Evolutionary conservation across 495 filamentous ascomycete genomes (phyloP), one percentile per base, ranked within the genome.

Genomic region (Cryomyces minteri): DNA sequence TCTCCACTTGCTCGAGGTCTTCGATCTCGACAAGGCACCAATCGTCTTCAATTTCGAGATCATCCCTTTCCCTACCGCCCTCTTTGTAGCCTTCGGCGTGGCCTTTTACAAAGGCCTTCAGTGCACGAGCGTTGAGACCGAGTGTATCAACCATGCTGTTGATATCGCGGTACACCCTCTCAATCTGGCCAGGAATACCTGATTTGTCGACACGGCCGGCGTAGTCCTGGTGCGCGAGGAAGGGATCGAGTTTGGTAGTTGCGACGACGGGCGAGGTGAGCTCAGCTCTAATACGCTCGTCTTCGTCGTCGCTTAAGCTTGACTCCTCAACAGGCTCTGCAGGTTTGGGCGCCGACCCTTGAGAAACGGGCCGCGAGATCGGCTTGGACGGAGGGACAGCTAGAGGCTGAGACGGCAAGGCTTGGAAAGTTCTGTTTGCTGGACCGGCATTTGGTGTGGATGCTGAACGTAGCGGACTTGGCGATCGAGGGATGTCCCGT

Each of bases 71-170:
- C 45, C 77, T 69, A 2, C 65, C 62, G 12, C 56, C 60, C 18
- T 65, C 55, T 44, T 76, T 67, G 43, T 63, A 63, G 32, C 72
- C 58, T 31, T 70, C 58, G 0, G 51, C 65, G 46, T 88, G 80
- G 18, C 76, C 79, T 33, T 68, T 64, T 29, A 84, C 68, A 56
- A 84, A 99, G 0, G 73, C 70, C 40, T 75, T 64, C 29, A 99
- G 60, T 8, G 78, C 73, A 4, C 84, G 77, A 29, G 81, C 77
- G 58, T 95, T 95, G 32, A 96, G 68, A 5, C 88, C 92, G 14
- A 95, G 61, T 2, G 82, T 87, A 55, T 95, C 87, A 30, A 96
- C 73, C 90, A 96, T 99, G 9, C 81, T 82, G 59, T 96, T 96
- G 53, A 94, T 84, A 51, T 95, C 92, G 10, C 84, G 72, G 62